Evolutionary conservation across 176 grass and related monocot species (phyloP).

Genomic region (barley (Hordeum vulgare)): MorexV3_pseudomolecules_assembly NC_058523.1:517887235-517887734

Average conservation of each 20-base stretch:
- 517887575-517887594: neutral
- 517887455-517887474: neutral
- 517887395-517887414: neutral
- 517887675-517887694: conserved; percentile 29
- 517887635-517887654: conserved; percentile 14
- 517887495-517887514: neutral
- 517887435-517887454: neutral
- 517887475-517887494: neutral
- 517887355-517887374: neutral
- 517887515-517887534: neutral
- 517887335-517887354: neutral
- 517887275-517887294: too few species aligned
- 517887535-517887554: neutral
- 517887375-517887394: neutral
- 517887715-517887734: conserved; percentile 32
- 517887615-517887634: neutral
- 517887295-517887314: too few species aligned
- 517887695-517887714: conserved; percentile 21
- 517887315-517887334: too few species aligned
- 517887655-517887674: neutral
- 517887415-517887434: neutral
- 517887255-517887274: too few species aligned
- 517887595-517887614: neutral
- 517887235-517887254: too few species aligned
- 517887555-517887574: neutral